Conservation (phyloP, 805 yeast genomes). For the Candida schatavii region DNA sequence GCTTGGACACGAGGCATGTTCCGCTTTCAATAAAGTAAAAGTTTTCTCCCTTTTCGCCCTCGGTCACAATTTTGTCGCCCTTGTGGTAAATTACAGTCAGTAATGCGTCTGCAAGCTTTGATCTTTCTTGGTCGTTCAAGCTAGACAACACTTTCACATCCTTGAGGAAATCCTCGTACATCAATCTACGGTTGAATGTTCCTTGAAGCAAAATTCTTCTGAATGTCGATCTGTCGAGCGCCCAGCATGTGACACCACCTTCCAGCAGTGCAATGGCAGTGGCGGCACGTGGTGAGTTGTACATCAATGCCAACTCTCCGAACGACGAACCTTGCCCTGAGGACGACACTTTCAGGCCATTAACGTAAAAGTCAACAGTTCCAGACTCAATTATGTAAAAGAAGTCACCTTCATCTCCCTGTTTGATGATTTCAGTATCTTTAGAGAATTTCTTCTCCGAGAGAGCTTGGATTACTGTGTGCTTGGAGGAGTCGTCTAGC, state of each 20-base stretch:
- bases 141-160: slow-evolving; percentile 79
- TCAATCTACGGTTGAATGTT: slow-evolving; percentile 82
- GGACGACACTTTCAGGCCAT: slow-evolving; percentile 65
- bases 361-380: slow-evolving; percentile 73
- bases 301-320: slow-evolving; percentile 97
- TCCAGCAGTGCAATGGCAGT: slow-evolving; percentile 76
- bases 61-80: slow-evolving; percentile 73
- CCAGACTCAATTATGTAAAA: slow-evolving; percentile 87
- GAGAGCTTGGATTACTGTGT: slow-evolving; percentile 79
- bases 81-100: slow-evolving; percentile 68
- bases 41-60: slow-evolving; percentile 68
- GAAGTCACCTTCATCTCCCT: slow-evolving; percentile 94
- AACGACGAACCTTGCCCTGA: slow-evolving; percentile 88
- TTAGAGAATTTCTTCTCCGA: slow-evolving; percentile 62
- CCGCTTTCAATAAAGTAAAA: slow-evolving; percentile 63
- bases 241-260: slow-evolving; percentile 71
- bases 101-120: slow-evolving; percentile 92
- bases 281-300: slow-evolving; percentile 97
- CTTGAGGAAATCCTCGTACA: slow-evolving; percentile 85
- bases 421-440: slow-evolving; percentile 69
- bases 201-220: slow-evolving; percentile 88
- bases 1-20: slow-evolving; percentile 68
- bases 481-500: slow-evolving; percentile 73
- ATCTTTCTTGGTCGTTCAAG: slow-evolving; percentile 76
- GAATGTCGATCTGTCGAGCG: slow-evolving; percentile 89